Evolutionary conservation across 257 asterid species (phyloP), one percentile per base, ranked within the genome.

Genomic region (Nicotiana undulata): DNA sequence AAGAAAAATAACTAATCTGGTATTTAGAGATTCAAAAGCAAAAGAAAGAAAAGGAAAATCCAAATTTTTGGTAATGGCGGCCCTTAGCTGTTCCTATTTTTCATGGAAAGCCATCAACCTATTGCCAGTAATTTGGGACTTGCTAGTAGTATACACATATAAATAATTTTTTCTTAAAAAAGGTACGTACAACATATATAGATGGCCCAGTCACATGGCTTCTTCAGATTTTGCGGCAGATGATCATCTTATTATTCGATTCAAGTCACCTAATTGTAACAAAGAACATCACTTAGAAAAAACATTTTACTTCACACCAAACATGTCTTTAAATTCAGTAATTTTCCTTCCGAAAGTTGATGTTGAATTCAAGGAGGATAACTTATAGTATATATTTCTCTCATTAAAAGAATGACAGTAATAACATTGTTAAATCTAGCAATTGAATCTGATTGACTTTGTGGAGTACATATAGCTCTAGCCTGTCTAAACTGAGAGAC

Each of bases 121-220:
- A 13, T 51, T 51, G 56, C 17, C 7, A 51, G 56, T 51, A 51
- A 51, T 13, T 51, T 51, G 56, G 56, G 18, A 51, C 0, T 51
- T 51, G 56, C 56, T 4, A 51, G 56, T 51, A 51, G 49, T 9
- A 40, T 40, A 40, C 49, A 40, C 49, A 40, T 9, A 40, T 2
- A 40, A 8, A 40, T 40, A 8, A 40, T 11, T 40, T 40, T 29
- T 3, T 2, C 3, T 29, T 29, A 1, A 7, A 37, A 40, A 40
- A 40, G 9, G 44, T 34, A 34, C 40, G 9, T 34, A 34, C 2
- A 34, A 26, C 1, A 26, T 26, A 26, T 26, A 1, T 44, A 70
- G 7, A 72, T 72, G 78, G 60, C 78, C 61, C 78, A 72, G 60
- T 20, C 78, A 74, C 78, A 74, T 74, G 61, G 16, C n/a, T 24